These are phyloP conservation scores for Aphanomyces euteiches DNA, from an alignment of 352 stramenopile species.

Conservation along the genomic window DNA sequence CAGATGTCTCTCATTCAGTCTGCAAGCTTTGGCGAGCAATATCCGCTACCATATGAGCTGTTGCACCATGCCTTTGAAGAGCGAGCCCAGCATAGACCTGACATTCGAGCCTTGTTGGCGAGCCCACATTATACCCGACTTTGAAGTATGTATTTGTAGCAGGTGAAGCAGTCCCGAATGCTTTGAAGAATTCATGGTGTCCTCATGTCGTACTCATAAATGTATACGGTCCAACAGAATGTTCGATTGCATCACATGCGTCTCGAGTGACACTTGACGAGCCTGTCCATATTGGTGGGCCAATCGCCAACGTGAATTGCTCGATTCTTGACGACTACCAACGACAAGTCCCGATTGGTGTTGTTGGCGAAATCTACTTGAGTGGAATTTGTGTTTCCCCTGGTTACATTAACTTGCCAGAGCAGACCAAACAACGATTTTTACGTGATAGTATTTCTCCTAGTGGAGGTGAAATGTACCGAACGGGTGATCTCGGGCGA, in stretches of 20 bases:
- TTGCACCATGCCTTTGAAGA: slow-evolving; percentile 17
- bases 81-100: too few relatives aligned
- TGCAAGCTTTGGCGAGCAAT: neutral
- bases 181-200: neutral
- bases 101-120: too few relatives aligned
- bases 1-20: neutral
- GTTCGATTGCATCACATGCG: neutral
- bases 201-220: neutral
- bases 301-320: slow-evolving; percentile 66
- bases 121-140: slow-evolving; percentile 1
- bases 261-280: too few relatives aligned
- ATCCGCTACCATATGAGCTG: neutral
- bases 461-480: slow-evolving; percentile 80
- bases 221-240: neutral
- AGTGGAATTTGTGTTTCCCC: slow-evolving; percentile 78
- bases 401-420: slow-evolving; percentile 75
- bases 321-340: slow-evolving; percentile 78
- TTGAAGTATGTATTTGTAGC: slow-evolving; percentile 3
- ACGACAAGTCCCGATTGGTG: slow-evolving; percentile 54
- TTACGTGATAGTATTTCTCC: slow-evolving; percentile 55
- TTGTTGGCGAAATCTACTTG: slow-evolving; percentile 81
- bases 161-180: slow-evolving; percentile 3
- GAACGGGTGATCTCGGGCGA: slow-evolving; percentile 87
- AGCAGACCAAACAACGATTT: slow-evolving; percentile 79
- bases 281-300: slow-evolving; percentile 49